Percentiles rank a stretch among this genome's conserved stretches.
These are phyloP conservation scores for Dictyostelium citrinum DNA, from an alignment of 78 protist genomes.

Conservation along the genomic window DNA sequence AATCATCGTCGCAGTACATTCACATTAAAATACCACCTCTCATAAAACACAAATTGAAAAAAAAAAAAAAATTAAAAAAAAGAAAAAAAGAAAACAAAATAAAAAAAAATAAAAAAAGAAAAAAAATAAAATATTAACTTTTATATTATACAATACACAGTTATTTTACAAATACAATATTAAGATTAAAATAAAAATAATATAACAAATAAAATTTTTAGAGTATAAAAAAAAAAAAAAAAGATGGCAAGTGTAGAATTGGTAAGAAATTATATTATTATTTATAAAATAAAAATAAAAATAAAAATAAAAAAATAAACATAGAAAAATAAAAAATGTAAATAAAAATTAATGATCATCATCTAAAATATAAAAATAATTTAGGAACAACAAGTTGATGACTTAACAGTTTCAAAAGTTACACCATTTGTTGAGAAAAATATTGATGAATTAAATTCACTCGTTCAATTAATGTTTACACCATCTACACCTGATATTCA, in stretches of 20 bases:
- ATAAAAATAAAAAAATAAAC: neutral
- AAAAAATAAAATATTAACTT: no score
- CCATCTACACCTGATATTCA: slow-evolving; percentile 58
- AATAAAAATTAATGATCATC: neutral
- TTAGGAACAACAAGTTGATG: slow-evolving; percentile 35
- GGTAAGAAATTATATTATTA: neutral
- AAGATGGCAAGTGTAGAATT: neutral
- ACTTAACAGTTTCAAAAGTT: slow-evolving; percentile 68
- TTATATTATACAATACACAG: no score
- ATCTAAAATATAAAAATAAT: neutral
- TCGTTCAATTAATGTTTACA: slow-evolving; percentile 68
- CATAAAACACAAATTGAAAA: neutral
- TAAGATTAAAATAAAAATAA: neutral
- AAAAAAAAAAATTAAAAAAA: neutral
- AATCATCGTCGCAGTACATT: neutral
- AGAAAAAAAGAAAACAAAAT: neutral
- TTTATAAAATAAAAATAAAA: neutral
- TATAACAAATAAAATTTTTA: neutral
- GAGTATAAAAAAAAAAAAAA: neutral
- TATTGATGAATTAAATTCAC: slow-evolving; percentile 31
- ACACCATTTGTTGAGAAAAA: slow-evolving; percentile 59
- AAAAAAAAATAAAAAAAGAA: no score
- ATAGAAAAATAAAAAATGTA: neutral
- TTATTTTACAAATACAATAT: neutral
- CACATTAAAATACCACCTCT: neutral